Percentiles rank a stretch among this genome's conserved stretches.
phyloP scores from a whole-genome alignment of 805 yeast species.

The Geotrichum ghanense region DNA sequence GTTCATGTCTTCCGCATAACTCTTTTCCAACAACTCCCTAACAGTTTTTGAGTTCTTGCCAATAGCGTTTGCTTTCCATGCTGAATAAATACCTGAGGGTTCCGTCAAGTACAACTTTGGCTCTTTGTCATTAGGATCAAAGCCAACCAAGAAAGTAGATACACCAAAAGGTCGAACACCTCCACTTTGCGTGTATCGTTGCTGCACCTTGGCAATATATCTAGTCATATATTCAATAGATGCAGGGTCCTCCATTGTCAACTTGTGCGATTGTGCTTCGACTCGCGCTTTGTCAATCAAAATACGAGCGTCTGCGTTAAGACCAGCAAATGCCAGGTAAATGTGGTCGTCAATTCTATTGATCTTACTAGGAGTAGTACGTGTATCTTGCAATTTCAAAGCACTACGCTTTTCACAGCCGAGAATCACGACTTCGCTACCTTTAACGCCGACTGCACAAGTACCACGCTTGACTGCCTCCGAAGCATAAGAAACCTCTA shows the following conservation, averaged over 20 bases:
- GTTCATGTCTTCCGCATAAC: slow-evolving; percentile 51
- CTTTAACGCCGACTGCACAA: slow-evolving; percentile 95
- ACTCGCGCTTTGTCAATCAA: slow-evolving; percentile 91
- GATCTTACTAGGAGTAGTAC: slow-evolving; percentile 91
- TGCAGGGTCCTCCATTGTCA: slow-evolving; percentile 92
- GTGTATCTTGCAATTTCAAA: slow-evolving; percentile 87
- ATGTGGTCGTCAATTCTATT: slow-evolving; percentile 85
- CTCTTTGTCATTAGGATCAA: slow-evolving; percentile 69
- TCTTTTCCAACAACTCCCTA: slow-evolving; percentile 87
- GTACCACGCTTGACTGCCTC: slow-evolving; percentile 99
- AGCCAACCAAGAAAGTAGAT: slow-evolving; percentile 90
- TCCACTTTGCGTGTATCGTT: slow-evolving; percentile 92
- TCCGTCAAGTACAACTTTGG: slow-evolving; percentile 91
- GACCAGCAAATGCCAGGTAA: slow-evolving; percentile 89
- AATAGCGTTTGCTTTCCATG: slow-evolving; percentile 97
- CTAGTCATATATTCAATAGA: slow-evolving; percentile 84
- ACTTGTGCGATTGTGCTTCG: slow-evolving; percentile 89
- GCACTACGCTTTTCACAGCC: slow-evolving; percentile 97
- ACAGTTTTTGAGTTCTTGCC: slow-evolving; percentile 94
- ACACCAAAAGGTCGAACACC: slow-evolving; percentile 98
- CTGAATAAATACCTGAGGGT: slow-evolving; percentile 93
- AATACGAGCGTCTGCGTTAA: slow-evolving; percentile 96
- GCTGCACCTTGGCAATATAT: slow-evolving; percentile 96
- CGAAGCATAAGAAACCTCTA: slow-evolving; percentile 89
- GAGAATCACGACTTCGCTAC: slow-evolving; percentile 74